Conservation (phyloP, 495 filamentous ascomycete species). For the Penicillium antarcticum region DNA sequence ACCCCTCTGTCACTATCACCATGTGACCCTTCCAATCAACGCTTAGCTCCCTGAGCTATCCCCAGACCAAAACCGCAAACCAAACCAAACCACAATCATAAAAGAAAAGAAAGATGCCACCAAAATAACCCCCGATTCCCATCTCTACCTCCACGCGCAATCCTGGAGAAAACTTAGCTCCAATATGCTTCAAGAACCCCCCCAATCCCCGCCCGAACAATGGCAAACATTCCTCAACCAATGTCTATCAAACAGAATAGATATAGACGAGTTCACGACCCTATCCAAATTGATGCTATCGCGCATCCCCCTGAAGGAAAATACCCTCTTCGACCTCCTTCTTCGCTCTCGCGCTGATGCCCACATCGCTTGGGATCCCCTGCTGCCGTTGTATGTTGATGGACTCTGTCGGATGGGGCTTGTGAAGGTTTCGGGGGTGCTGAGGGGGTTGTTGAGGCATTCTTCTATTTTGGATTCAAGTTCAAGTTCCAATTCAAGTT, state of each 20-base stretch:
- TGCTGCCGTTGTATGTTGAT: constrained; percentile 62
- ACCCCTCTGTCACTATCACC: too few relatives aligned
- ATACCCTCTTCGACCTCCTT: constrained; percentile 55
- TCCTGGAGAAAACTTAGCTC: too few relatives aligned
- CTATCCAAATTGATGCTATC: constrained; percentile 32
- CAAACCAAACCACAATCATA: too few relatives aligned
- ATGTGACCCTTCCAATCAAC: too few relatives aligned
- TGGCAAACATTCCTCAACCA: constrained; percentile 43
- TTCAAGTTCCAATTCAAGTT: not conserved
- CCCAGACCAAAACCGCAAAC: too few relatives aligned
- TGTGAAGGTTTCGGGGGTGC: constrained; percentile 53
- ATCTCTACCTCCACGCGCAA: too few relatives aligned
- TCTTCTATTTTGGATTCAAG: constrained; percentile 40
- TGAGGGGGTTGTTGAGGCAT: constrained; percentile 57
- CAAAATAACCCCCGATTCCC: too few relatives aligned
- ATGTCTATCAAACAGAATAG: constrained; percentile 42
- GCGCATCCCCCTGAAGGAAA: constrained; percentile 30
- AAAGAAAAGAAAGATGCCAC: too few relatives aligned
- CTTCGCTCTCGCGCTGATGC: constrained; percentile 50
- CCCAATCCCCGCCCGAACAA: constrained; percentile 25
- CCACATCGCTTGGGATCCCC: constrained; percentile 56
- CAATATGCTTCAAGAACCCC: constrained; percentile 25
- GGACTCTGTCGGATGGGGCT: constrained; percentile 51
- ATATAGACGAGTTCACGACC: constrained; percentile 40
- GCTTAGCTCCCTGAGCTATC: too few relatives aligned